Evolutionary conservation across 2,329 filamentous ascomycete species (phyloP), one percentile per base, ranked within the genome.

Genomic region (Colletotrichum tabaci): DNA sequence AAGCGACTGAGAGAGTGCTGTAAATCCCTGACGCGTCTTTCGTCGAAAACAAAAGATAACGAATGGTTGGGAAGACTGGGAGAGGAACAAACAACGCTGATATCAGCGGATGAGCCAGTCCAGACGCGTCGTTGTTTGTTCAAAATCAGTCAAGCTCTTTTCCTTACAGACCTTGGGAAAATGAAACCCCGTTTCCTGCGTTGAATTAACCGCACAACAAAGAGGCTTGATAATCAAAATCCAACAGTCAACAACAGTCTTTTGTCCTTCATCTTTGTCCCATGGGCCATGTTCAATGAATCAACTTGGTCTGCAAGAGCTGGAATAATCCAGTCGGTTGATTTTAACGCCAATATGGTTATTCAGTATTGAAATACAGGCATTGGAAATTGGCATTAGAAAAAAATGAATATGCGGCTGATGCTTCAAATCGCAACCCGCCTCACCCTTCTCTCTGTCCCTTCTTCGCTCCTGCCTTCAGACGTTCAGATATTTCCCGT

Each of bases 31-130:
- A 38, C 9, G 9, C 35, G n/a, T 1, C 46, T 23, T 23, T 49
- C 18, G n/a, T 0, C 2, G 9, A 4, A 9, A 4, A 23, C 10
- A 13, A 1, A 23, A 23, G 3, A 13, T 5, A 13, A 12, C 21
- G 1, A 13, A 49, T 49, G 46, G 9, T 12, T 23, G 44, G 2
- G 50, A 55, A 35, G 26, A n/a, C 35, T 38, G 35, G 0, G 35
- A 10, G 9, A 10, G 8, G 35, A 38, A 38, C 35, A 38, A 10
- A 55, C 30, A 3, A 12, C 26, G 2, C 16, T 12, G 26, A 8
- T 35, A 30, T 4, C 3, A 9, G 15, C 16, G 12, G 16, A 13
- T 13, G 16, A 18, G 7, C 18, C 13, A 10, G 15, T 4, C 3
- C 26, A 35, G 35, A 55, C 16, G 13, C 26, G 0, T 12, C 8